Conservation (phyloP, 805 yeast genomes). For the Candida ulmi region DNA sequence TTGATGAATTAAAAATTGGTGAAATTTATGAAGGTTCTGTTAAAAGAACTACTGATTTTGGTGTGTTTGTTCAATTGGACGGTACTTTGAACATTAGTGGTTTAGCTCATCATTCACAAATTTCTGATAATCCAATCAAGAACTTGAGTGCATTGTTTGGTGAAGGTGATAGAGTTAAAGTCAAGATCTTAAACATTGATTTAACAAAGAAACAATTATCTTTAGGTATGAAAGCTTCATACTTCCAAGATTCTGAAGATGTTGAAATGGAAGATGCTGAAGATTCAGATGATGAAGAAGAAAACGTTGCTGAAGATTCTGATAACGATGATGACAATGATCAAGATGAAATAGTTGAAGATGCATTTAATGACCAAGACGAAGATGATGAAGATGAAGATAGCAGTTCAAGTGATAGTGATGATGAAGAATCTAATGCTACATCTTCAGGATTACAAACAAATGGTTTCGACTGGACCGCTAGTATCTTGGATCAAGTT, state of each 20-base stretch:
- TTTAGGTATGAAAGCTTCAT: slow-evolving; percentile 92
- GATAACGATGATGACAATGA: slow-evolving; percentile 14
- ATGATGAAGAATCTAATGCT: slow-evolving; percentile 17
- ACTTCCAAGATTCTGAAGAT: slow-evolving; percentile 44
- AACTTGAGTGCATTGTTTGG: slow-evolving; percentile 65
- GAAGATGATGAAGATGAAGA: slow-evolving; percentile 29
- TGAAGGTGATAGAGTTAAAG: slow-evolving; percentile 88
- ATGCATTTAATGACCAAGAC: slow-evolving; percentile 16
- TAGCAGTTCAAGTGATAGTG: slow-evolving; percentile 25
- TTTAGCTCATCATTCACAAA: slow-evolving; percentile 79
- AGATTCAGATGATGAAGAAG: slow-evolving; percentile 16
- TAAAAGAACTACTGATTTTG: slow-evolving; percentile 75
- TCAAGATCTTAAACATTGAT: slow-evolving; percentile 63
- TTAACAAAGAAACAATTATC: slow-evolving; percentile 67
- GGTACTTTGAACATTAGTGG: slow-evolving; percentile 75
- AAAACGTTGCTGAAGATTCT: slow-evolving; percentile 17
- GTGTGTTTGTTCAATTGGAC: slow-evolving; percentile 82
- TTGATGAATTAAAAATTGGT: slow-evolving; percentile 65
- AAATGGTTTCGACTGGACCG: slow-evolving; percentile 94
- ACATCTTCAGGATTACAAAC: slow-evolving; percentile 60
- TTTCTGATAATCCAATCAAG: slow-evolving; percentile 62
- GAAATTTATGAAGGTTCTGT: slow-evolving; percentile 75
- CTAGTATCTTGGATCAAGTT: slow-evolving; percentile 78
- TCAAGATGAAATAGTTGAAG: slow-evolving; percentile 18
- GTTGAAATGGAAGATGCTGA: slow-evolving; percentile 23